Evolutionary conservation across 2,329 filamentous ascomycete genomes (phyloP), one percentile per base, ranked within the genome.

Genomic region (Claviceps cyperi): DNA sequence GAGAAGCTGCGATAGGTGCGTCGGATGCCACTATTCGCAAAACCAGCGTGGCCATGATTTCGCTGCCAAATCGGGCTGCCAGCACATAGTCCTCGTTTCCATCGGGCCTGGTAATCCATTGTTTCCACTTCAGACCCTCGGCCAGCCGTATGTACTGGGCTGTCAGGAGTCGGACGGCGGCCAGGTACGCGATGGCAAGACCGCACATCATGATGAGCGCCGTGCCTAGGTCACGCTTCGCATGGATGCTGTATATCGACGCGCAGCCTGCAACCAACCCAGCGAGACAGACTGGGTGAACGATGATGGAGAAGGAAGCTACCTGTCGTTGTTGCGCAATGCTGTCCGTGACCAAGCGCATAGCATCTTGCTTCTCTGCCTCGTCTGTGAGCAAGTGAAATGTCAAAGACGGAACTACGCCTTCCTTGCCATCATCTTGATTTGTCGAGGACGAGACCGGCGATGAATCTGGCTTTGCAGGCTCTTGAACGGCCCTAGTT

Each of bases 241-340:
- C 51, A 19, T 58, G 52, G 43, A 51, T 54, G 51, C 69, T 67
- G 59, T 72, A 72, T n/a, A 68, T 60, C 24, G 67, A 50, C 1
- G 65, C 69, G 11, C 62, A 55, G 8, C 74, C 57, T 2, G 64
- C 61, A 40, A 66, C 55, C 17, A 80, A 68, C 13, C 69, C 61
- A 5, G 72, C 64, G 1, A 81, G 57, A 44, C 70, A 68, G 21
- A 74, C 60, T 0, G 77, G 78, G 64, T 87, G 78, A 59, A 76
- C 77, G 54, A 87, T 73, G 53, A 92, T 68, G 53, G 77, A 69
- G 47, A 70, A 69, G 14, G 80, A 78, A 7, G 85, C 80, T 4
- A 75, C 65, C 63, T 88, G 82, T 49, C 85, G 81, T 67, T 92
- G 87, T 62, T 94, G 84, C 24, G 86, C 85, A 50, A 94, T 80